Base-by-base conservation (phyloP, 352 stramenopile species). In the Phytophthora ramorum region DNA sequence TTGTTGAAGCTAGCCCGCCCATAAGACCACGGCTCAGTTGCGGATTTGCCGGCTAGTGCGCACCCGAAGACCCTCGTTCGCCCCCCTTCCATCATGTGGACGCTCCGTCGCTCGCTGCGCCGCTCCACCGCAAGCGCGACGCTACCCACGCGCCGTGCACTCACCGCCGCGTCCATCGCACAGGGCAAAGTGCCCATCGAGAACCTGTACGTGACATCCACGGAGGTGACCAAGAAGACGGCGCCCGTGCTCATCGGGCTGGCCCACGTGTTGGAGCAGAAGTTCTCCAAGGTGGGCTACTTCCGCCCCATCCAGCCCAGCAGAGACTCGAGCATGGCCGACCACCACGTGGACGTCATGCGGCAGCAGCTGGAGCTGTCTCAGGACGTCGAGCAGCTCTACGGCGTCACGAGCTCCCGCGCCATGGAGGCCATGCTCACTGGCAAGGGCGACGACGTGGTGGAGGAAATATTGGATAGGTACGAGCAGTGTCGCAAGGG, bases 281-380 rank as follows among this genome's bases (percentile, higher is more conserved):
- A 92, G 53, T 92, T 87, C 63, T 34, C 62, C 20, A 79, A 65
- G 3, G 84, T 94, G 16, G 86, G 86, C 17, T 94, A 92, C 69
- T 94, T 94, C 62, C 86, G 86, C n/a, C 86, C 86, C 16, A 90
- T 94, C 38, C 75, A 85, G 49, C 86, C 86, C 10, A 63, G 70
- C 13, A 8, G 24, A 3, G 53, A 65, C 17, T 76, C 69, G 2
- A 57, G 58, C 12, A 63, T 75, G 16, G 52, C 54, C 5, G 86
- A 94, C 69, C 81, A 90, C 73, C 86, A 94, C 56, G 50, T 92
- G n/a, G 76, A 90, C 38, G 63, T 94, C 14, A 81, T 94, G 79
- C 60, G 76, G 34, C 72, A 76, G 54, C 73, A 91, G 49, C 72
- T 94, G 19, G 79, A 83, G 38, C 68, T 94, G 1, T 37, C 62